Evolutionary conservation across 2,329 filamentous ascomycete genomes (phyloP).

Genomic region (Kalaharituber pfeilii): DNA sequence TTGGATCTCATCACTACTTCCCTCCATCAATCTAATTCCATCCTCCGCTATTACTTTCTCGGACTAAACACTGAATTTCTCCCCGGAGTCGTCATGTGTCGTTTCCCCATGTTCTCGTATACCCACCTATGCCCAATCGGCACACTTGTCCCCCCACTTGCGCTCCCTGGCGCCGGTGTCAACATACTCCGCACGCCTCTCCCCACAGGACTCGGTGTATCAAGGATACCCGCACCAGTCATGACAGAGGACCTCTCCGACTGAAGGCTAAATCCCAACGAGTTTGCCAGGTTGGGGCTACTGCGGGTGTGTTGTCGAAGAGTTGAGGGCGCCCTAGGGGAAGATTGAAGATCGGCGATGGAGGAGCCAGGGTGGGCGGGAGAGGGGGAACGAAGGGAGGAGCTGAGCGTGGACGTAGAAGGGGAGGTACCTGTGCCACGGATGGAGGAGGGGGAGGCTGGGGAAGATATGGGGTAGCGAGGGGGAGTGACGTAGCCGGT

Average conservation of each 20-base stretch:
- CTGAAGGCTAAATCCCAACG: not conserved
- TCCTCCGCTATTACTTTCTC: not conserved
- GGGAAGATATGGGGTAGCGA: not conserved
- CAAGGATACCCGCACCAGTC: not conserved
- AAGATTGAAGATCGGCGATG: not conserved
- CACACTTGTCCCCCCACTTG: constrained; percentile 24
- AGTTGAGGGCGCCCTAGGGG: not conserved
- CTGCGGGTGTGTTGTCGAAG: not conserved
- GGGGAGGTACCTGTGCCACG: too few relatives aligned
- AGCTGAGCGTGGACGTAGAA: too few relatives aligned
- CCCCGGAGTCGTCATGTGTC: constrained; percentile 14
- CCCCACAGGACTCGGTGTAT: not conserved
- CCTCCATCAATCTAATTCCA: not conserved
- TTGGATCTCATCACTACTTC: not conserved
- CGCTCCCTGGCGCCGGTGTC: not conserved
- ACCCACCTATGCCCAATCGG: constrained; percentile 17
- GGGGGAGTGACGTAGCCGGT: not conserved
- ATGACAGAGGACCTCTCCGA: not conserved
- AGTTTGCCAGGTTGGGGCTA: not conserved
- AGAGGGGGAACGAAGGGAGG: not conserved
- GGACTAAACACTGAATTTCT: constrained; percentile 6
- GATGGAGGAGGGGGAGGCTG: not conserved
- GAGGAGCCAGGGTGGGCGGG: not conserved
- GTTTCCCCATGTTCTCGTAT: constrained; percentile 21
- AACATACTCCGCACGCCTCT: not conserved